Evolutionary conservation across 2,329 filamentous ascomycete genomes (phyloP).

Genomic region (Ophiostoma angusticollis): DNA sequence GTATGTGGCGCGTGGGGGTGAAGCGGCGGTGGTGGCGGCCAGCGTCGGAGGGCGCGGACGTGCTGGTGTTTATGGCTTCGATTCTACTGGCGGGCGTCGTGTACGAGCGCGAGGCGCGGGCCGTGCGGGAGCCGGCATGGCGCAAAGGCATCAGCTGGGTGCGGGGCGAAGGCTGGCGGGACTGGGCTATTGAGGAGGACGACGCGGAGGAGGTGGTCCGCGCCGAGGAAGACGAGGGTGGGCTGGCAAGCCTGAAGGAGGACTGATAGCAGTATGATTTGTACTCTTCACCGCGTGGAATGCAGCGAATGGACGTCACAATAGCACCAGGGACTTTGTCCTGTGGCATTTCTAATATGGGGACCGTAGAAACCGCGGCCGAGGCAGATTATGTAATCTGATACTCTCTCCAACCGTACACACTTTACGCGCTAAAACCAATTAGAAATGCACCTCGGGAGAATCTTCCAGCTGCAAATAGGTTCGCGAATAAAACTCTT

Average conservation of each 20-base stretch:
- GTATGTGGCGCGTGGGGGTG: constrained; percentile 82
- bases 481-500: too few species aligned
- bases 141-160: constrained; percentile 64
- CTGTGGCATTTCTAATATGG: too few species aligned
- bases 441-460: too few species aligned
- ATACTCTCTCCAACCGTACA: too few species aligned
- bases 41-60: constrained; percentile 68
- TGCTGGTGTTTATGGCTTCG: constrained; percentile 68
- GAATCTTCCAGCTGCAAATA: too few species aligned
- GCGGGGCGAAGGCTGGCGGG: constrained; percentile 61
- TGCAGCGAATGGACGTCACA: too few species aligned
- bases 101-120: constrained; percentile 57
- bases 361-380: too few species aligned
- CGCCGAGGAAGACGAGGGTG: constrained; percentile 36
- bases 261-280: too few species aligned
- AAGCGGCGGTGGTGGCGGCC: constrained; percentile 91
- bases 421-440: too few species aligned
- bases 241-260: constrained; percentile 14
- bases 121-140: constrained; percentile 53
- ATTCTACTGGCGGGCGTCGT: constrained; percentile 67
- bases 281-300: too few species aligned
- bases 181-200: constrained; percentile 46
- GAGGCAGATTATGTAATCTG: too few species aligned
- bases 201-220: constrained; percentile 34
- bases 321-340: too few species aligned